Evolutionary conservation across 2,329 filamentous ascomycete genomes (phyloP).

Genomic region (Cercospora sojina): DNA sequence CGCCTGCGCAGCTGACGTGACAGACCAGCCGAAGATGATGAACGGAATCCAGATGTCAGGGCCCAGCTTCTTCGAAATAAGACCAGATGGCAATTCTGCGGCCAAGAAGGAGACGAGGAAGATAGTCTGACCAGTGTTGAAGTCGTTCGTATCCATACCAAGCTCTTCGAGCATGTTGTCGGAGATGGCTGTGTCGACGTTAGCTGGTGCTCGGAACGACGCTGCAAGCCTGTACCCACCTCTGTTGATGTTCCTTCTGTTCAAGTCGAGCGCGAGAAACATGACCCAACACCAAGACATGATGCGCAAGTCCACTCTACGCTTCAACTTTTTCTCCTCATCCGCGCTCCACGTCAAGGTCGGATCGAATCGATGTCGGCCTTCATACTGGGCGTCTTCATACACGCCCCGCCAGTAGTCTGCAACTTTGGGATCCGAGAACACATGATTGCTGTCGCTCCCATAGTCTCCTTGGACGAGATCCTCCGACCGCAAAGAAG

Average conservation of each 20-base stretch:
- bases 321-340: constrained; percentile 44
- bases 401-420: constrained; percentile 57
- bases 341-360: constrained; percentile 46
- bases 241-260: constrained; percentile 34
- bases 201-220: constrained; percentile 50
- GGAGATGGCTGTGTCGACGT: constrained; percentile 25
- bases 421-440: constrained; percentile 53
- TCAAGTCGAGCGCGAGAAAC: constrained; percentile 33
- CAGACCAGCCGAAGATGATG: constrained; percentile 45
- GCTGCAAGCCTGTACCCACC: background rate
- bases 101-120: constrained; percentile 33
- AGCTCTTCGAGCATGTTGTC: constrained; percentile 32
- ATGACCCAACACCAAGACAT: constrained; percentile 33
- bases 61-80: constrained; percentile 49
- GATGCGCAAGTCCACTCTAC: constrained; percentile 29
- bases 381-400: constrained; percentile 54
- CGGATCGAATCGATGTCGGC: constrained; percentile 50
- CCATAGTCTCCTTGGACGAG: constrained; percentile 24
- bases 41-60: constrained; percentile 49
- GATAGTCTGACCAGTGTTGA: constrained; percentile 34
- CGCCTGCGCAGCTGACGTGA: constrained; percentile 39
- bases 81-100: constrained; percentile 48
- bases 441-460: constrained; percentile 35
- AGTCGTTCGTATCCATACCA: constrained; percentile 35
- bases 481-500: constrained; percentile 19